Evolutionary conservation across 257 asterid genomes (phyloP).

Genomic region (Ocimum tenuiflorum): DNA sequence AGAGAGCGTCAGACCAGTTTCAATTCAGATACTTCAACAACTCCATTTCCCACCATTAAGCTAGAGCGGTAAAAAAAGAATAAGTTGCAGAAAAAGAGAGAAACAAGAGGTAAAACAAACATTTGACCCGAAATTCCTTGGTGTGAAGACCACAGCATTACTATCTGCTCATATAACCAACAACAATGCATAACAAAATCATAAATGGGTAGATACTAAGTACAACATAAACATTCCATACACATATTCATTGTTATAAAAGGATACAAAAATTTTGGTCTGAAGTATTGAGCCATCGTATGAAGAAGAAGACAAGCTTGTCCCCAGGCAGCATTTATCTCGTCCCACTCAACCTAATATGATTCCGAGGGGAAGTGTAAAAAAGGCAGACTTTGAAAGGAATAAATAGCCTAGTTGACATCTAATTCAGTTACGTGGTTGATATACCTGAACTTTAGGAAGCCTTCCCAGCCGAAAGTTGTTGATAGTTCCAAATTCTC

Average conservation of each 20-base stretch:
- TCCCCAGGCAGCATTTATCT: constrained; percentile 99
- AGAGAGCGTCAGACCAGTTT: not conserved
- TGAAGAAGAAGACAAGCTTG: constrained; percentile 99
- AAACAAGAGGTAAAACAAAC: too few species aligned
- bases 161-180: not conserved
- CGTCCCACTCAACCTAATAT: constrained; percentile 98
- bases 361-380: not conserved
- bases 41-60: too few species aligned
- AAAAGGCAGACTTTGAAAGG: constrained; percentile 1
- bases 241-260: not conserved
- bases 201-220: not conserved
- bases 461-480: constrained; percentile 98
- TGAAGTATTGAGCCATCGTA: constrained; percentile 93
- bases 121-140: not conserved
- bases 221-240: not conserved
- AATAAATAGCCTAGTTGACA: not conserved
- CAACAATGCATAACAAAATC: too few species aligned
- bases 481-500: constrained; percentile 95
- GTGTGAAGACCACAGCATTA: not conserved
- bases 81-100: too few species aligned
- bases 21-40: not conserved
- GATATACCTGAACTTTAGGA: constrained; percentile 74
- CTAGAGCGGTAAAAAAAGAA: too few species aligned
- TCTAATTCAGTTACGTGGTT: constrained; percentile 12
- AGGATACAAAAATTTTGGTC: constrained; percentile 94